A percentile compares a stretch with the other conserved stretches of the same genome.
Evolutionary conservation across 2,329 filamentous ascomycete genomes (phyloP).

Genomic region (Aspergillus alliaceus): DNA sequence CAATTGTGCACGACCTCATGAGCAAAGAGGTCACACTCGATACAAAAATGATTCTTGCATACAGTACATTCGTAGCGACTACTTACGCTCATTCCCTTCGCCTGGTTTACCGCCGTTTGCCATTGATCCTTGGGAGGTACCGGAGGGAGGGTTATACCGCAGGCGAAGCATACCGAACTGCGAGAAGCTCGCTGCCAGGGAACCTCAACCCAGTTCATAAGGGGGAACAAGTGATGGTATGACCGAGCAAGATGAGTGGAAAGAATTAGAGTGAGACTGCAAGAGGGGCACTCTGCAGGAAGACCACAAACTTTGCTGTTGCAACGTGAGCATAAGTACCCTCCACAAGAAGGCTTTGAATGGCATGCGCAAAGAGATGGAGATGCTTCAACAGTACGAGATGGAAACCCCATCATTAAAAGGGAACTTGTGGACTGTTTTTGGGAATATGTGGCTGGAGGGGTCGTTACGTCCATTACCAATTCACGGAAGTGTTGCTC

Average conservation of each 20-base stretch:
- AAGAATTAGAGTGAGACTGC: slow-evolving; percentile 86
- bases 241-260: slow-evolving; percentile 91
- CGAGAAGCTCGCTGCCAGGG: slow-evolving; percentile 70
- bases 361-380: slow-evolving; percentile 89
- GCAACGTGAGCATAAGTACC: slow-evolving; percentile 89
- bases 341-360: slow-evolving; percentile 75
- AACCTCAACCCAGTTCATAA: slow-evolving; percentile 89
- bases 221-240: slow-evolving; percentile 87
- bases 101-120: slow-evolving; percentile 34
- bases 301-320: slow-evolving; percentile 84
- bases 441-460: slow-evolving; percentile 72
- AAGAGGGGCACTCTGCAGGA: slow-evolving; percentile 87
- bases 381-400: slow-evolving; percentile 70
- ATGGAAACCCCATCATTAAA: slow-evolving; percentile 98
- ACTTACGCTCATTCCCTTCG: slow-evolving; percentile 76
- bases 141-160: slow-evolving; percentile 69
- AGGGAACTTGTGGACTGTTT: slow-evolving; percentile 56
- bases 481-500: slow-evolving; percentile 85
- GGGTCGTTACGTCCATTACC: slow-evolving; percentile 84
- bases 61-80: slow-evolving; percentile 83
- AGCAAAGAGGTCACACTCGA: slow-evolving; percentile 94
- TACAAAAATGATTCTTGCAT: slow-evolving; percentile 92
- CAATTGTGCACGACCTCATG: slow-evolving; percentile 96
- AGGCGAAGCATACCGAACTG: slow-evolving; percentile 73
- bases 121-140: slow-evolving; percentile 41